These are phyloP conservation scores for Trichoderma polysporum DNA, from an alignment of 2,329 filamentous ascomycete species.

Conservation along the genomic window DNA sequence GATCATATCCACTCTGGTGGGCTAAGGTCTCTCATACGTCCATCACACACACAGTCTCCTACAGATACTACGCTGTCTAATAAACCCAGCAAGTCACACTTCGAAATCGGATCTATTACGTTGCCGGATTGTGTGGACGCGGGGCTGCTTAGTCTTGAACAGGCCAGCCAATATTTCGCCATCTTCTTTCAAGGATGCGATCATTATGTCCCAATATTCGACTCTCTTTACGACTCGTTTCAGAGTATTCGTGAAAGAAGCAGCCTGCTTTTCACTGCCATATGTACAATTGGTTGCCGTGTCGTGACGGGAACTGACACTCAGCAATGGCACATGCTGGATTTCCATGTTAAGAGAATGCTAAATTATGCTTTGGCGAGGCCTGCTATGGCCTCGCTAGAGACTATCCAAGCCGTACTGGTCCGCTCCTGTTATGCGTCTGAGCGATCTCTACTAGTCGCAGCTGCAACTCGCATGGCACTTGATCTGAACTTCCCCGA, in stretches of 20 bases:
- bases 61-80: neutral
- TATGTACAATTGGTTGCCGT: slow-evolving; percentile 53
- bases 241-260: slow-evolving; percentile 46
- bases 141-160: slow-evolving; percentile 26
- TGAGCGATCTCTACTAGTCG: slow-evolving; percentile 50
- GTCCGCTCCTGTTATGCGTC: slow-evolving; percentile 53
- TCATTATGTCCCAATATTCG: slow-evolving; percentile 31
- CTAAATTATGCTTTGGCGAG: slow-evolving; percentile 40
- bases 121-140: slow-evolving; percentile 27
- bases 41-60: neutral
- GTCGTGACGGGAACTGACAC: slow-evolving; percentile 42
- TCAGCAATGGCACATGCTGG: slow-evolving; percentile 41
- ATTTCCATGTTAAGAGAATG: slow-evolving; percentile 43
- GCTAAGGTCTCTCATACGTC: neutral
- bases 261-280: slow-evolving; percentile 50
- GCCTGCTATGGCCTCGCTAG: slow-evolving; percentile 37
- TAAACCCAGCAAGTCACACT: slow-evolving; percentile 22
- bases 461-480: slow-evolving; percentile 51
- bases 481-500: slow-evolving; percentile 47
- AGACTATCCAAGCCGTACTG: slow-evolving; percentile 52
- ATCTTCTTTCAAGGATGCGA: slow-evolving; percentile 32
- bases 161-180: slow-evolving; percentile 27
- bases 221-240: slow-evolving; percentile 42
- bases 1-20: neutral
- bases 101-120: slow-evolving; percentile 17